Evolutionary conservation across 2,329 filamentous ascomycete genomes (phyloP).

Genomic region (Colletotrichum paranaense): DNA sequence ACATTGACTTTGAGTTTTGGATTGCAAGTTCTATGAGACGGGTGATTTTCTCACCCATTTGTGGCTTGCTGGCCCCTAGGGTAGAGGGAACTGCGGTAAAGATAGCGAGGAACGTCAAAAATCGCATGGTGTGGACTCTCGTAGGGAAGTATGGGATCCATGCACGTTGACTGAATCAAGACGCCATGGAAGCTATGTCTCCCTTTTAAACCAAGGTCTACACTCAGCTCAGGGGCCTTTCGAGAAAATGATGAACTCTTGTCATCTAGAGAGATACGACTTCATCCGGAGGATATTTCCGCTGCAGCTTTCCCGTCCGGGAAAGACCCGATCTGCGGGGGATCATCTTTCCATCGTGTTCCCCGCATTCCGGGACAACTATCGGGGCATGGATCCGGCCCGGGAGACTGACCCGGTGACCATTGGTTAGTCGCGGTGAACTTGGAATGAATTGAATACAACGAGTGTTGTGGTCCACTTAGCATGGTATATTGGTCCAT

Average conservation of each 20-base stretch:
- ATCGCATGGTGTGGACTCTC: background rate
- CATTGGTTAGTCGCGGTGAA: background rate
- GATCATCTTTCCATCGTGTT: background rate
- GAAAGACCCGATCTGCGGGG: slow-evolving; percentile 9
- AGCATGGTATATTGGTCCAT: background rate
- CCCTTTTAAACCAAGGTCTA: background rate
- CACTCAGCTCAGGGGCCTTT: background rate
- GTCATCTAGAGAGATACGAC: background rate
- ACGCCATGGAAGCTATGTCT: background rate
- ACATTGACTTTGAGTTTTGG: slow-evolving; percentile 5
- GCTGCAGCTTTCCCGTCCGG: background rate
- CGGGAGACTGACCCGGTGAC: background rate
- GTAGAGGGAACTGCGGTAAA: background rate
- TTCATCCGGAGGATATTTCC: background rate
- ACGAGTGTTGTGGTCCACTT: background rate
- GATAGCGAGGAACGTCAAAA: background rate
- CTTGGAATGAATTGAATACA: background rate
- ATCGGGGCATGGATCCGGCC: background rate
- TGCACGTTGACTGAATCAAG: background rate
- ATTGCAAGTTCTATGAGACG: background rate
- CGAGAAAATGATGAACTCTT: no score
- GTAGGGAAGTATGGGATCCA: no score
- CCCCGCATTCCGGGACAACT: slow-evolving; percentile 17
- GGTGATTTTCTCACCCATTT: background rate
- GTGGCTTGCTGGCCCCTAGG: background rate